Evolutionary conservation across 2,329 filamentous ascomycete genomes (phyloP), one percentile per base, ranked within the genome.

Genomic region (Acarospora socialis): DNA sequence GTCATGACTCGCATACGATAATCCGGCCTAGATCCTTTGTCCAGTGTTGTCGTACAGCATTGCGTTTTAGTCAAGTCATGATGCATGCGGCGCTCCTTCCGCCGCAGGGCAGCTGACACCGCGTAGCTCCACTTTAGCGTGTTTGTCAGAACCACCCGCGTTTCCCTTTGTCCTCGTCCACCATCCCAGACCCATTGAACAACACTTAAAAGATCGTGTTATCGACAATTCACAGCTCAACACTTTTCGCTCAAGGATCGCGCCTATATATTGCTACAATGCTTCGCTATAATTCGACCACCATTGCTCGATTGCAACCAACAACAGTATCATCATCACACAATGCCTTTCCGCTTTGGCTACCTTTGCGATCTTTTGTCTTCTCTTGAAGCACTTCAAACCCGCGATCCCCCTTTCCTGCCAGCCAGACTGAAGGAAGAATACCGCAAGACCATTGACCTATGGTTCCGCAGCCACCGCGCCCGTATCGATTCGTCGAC

Each of bases 391-490:
- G 23, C 23, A 2, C 23, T 25, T 3, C n/a, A n/a, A 51, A 36
- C 51, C 39, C 41, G 56, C 43, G 51, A 57, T 44, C 51, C 61
- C 9, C 59, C 56, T 10, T 40, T 58, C 0, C 40, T 61, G 2
- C 48, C 48, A 3, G 45, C 52, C 15, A 40, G 46, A 12, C 38
- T 41, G 2, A 51, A 53, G 27, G 36, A 45, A 7, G 33, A 28
- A 14, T 43, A 46, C 7, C 38, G 46, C 3, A 45, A 55, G n/a
- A 55, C 53, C 4, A 62, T 82, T 21, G 47, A 57, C 7, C 52
- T 60, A 17, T 94, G 86, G 84, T 90, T 92, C 52, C 49, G 51
- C 9, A 56, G 60, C 1, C 69, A 92, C 49, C 68, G 69, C 4
- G 52, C 54, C 10, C 53, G 55, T 1, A 63, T 92, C 10, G 57